These are phyloP conservation scores for Friedmanniomyces simplex DNA, from an alignment of 495 filamentous ascomycete genomes.

Conservation along the genomic window DNA sequence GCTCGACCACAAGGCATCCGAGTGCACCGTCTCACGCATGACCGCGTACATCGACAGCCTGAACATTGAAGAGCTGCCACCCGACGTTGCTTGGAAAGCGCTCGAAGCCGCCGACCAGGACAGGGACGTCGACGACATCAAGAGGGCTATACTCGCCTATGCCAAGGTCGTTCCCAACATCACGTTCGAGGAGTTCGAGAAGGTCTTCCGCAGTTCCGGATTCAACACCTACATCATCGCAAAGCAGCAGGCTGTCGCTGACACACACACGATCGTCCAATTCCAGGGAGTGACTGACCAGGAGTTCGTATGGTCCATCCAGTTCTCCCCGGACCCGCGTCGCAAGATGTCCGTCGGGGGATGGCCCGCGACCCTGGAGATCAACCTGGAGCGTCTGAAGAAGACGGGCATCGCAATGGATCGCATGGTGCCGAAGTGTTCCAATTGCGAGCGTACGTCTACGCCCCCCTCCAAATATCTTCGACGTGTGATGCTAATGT, in stretches of 20 bases:
- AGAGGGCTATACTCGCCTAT: slow-evolving; percentile 55
- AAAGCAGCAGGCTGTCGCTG: slow-evolving; percentile 46
- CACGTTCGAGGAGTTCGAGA: slow-evolving; percentile 63
- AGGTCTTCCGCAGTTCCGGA: slow-evolving; percentile 53
- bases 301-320: slow-evolving; percentile 64
- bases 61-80: slow-evolving; percentile 42
- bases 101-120: slow-evolving; percentile 52
- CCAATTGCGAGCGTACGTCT: slow-evolving; percentile 43
- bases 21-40: slow-evolving; percentile 57
- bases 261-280: slow-evolving; percentile 65
- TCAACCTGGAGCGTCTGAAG: slow-evolving; percentile 63
- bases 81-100: slow-evolving; percentile 60
- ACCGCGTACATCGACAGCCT: slow-evolving; percentile 50
- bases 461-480: neutral
- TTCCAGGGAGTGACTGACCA: slow-evolving; percentile 70
- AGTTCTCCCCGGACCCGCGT: slow-evolving; percentile 50
- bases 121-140: slow-evolving; percentile 59
- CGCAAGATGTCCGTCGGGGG: slow-evolving; percentile 48
- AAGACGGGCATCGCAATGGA: slow-evolving; percentile 63
- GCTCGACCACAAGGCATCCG: slow-evolving; percentile 40
- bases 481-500: neutral
- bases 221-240: slow-evolving; percentile 66
- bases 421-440: slow-evolving; percentile 55
- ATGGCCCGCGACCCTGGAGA: slow-evolving; percentile 56
- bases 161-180: slow-evolving; percentile 57